phyloP scores from a whole-genome alignment of 2,329 filamentous ascomycete species.

The Lecanicillium sp. region DNA sequence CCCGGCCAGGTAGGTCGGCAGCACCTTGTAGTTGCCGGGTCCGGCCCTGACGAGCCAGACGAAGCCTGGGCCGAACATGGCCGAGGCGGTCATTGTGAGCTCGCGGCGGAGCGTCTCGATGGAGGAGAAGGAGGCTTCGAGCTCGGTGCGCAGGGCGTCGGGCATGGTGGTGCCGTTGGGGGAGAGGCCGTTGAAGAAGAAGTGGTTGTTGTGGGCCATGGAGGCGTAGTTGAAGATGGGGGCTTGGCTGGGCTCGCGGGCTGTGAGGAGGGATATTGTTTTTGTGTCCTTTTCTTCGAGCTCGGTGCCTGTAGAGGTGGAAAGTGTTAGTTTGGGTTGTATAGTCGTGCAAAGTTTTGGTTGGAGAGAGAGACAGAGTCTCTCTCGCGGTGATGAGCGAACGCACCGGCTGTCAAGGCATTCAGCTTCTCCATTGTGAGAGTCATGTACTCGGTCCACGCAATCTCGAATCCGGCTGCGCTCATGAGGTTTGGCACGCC shows the following conservation, averaged over 20 bases:
- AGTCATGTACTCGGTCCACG: conserved; percentile 77
- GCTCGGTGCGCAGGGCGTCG: conserved; percentile 43
- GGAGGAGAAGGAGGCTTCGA: conserved; percentile 69
- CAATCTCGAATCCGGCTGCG: conserved; percentile 58
- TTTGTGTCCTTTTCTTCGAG: conserved; percentile 54
- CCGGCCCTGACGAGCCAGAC: conserved; percentile 77
- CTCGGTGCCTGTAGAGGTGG: conserved; percentile 44
- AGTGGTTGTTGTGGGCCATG: conserved; percentile 86
- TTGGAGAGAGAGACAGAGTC: no score
- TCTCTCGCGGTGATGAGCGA: no score
- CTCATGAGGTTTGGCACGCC: conserved; percentile 66
- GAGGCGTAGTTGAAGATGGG: conserved; percentile 91
- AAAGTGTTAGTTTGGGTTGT: conserved; percentile 1
- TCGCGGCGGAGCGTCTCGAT: conserved; percentile 74
- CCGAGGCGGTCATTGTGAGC: conserved; percentile 69
- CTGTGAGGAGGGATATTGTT: conserved; percentile 63
- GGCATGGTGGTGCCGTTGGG: conserved; percentile 44
- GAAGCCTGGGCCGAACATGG: conserved; percentile 96
- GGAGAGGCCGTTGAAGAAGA: conserved; percentile 61
- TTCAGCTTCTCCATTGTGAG: conserved; percentile 71
- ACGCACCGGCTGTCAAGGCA: conserved; percentile 59
- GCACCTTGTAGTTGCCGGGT: conserved; percentile 51
- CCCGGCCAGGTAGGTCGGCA: conserved; percentile 86
- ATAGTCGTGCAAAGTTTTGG: conserved; percentile 1
- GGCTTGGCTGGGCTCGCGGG: conserved; percentile 70